Percentiles rank a stretch among this genome's conserved stretches.
Evolutionary conservation across 352 stramenopile species (phyloP).

Genomic region (Phytophthora pseudosyringae): DNA sequence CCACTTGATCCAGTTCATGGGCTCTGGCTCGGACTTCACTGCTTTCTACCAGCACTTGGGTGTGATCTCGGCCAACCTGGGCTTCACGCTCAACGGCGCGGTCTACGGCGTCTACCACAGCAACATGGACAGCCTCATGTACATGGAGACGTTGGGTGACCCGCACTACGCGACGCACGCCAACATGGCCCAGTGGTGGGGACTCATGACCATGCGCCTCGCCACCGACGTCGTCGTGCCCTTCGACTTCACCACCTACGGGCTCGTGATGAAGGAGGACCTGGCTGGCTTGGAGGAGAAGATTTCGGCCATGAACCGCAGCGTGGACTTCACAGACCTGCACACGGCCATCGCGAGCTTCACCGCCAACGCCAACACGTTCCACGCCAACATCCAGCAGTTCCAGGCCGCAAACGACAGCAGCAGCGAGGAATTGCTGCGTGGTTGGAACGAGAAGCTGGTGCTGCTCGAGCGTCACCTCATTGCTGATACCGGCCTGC

Average conservation of each 20-base stretch:
- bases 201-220: constrained; percentile 60
- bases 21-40: constrained; percentile 74
- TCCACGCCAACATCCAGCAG: constrained; percentile 31
- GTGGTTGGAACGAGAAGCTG: constrained; percentile 46
- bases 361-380: constrained; percentile 33
- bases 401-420: constrained; percentile 24
- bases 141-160: constrained; percentile 64
- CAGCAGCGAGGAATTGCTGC: constrained; percentile 6
- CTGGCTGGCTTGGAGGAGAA: constrained; percentile 39
- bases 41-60: constrained; percentile 86
- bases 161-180: constrained; percentile 59
- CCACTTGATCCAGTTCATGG: constrained; percentile 59
- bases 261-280: constrained; percentile 47
- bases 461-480: constrained; percentile 38
- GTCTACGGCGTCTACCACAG: constrained; percentile 84
- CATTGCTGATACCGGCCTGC: constrained; percentile 17
- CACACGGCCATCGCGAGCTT: constrained; percentile 43
- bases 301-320: constrained; percentile 28
- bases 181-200: constrained; percentile 59
- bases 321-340: constrained; percentile 39
- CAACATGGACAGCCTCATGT: constrained; percentile 85
- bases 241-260: constrained; percentile 59
- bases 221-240: constrained; percentile 49
- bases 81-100: constrained; percentile 40
- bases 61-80: constrained; percentile 76